A percentile compares a stretch with the other conserved stretches of the same genome.
These are phyloP conservation scores for Spirogloea muscicola DNA, from an alignment of 139 green algal genomes.

Conservation along the genomic window DNA sequence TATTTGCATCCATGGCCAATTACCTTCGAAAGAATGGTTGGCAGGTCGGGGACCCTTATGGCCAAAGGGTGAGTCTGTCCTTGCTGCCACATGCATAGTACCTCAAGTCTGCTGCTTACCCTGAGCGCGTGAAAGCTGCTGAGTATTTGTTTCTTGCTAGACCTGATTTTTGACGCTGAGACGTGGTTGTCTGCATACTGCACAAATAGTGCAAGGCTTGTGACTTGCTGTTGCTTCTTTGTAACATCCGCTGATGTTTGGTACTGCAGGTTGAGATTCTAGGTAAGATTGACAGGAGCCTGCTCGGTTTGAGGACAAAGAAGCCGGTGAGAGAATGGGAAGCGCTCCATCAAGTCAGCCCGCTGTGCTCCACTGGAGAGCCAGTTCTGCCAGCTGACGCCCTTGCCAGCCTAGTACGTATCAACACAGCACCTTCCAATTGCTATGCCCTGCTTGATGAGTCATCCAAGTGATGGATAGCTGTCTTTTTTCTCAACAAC, in stretches of 20 bases:
- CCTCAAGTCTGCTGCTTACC: neutral
- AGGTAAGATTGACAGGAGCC: neutral
- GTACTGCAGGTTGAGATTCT: neutral
- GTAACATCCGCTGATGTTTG: neutral
- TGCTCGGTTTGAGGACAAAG: neutral
- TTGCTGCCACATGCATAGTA: neutral
- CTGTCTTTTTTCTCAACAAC: slow-evolving; percentile 1
- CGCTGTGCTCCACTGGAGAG: neutral
- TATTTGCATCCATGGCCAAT: slow-evolving; percentile 51
- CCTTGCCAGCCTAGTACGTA: neutral
- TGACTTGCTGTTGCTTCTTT: neutral
- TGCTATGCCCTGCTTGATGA: neutral
- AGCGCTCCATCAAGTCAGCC: neutral
- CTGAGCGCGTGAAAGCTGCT: neutral
- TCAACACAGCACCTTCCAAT: neutral
- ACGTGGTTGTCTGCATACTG: too few relatives aligned
- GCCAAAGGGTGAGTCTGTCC: neutral
- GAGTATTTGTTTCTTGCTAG: neutral
- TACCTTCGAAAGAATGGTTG: slow-evolving; percentile 41
- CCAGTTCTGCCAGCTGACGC: neutral
- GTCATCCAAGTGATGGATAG: neutral
- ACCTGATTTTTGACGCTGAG: too few relatives aligned
- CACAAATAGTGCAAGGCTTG: too few relatives aligned
- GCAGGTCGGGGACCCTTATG: neutral
- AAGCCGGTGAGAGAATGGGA: slow-evolving; percentile 1